Conservation (phyloP, 202 grass and related monocot genomes). For the Schoenoplectus triqueter region DNA sequence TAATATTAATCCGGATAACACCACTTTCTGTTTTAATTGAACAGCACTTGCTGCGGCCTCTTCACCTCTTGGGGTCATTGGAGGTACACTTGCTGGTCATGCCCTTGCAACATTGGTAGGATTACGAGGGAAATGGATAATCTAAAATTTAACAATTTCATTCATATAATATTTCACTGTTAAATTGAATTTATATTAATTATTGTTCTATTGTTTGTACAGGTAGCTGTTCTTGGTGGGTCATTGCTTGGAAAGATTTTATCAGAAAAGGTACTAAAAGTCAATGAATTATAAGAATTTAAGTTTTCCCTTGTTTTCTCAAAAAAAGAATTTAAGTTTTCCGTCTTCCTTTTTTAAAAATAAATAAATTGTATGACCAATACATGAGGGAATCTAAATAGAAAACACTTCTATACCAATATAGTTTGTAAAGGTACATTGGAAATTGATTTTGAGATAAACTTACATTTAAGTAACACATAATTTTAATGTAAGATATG, state of each 20-base stretch:
- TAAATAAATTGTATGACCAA: constrained; percentile 3
- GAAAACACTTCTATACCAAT: neutral
- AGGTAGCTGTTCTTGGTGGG: constrained; percentile 95
- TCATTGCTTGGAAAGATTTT: constrained; percentile 92
- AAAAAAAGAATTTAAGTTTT: no score
- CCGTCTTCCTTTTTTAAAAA: neutral
- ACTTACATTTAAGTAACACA: neutral
- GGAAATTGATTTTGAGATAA: neutral
- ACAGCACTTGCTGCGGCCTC: constrained; percentile 93
- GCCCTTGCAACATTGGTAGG: constrained; percentile 92
- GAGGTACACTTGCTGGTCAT: constrained; percentile 84
- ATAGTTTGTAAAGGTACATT: neutral
- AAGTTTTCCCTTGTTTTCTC: neutral
- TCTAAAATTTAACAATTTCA: constrained; percentile 20
- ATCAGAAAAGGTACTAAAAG: constrained; percentile 77
- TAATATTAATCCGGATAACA: neutral
- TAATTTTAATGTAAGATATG: neutral
- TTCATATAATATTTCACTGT: neutral
- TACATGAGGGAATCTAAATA: neutral
- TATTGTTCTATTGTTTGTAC: constrained; percentile 31
- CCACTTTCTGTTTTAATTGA: constrained; percentile 15
- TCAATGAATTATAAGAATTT: neutral
- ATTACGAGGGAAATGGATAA: constrained; percentile 16
- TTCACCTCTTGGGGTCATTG: constrained; percentile 93
- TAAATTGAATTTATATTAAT: neutral